A percentile compares a stretch with the other conserved stretches of the same genome.
These are phyloP conservation scores for Russula dissimulans DNA, from an alignment of 768 basidiomycete species.

Conservation along the genomic window DNA sequence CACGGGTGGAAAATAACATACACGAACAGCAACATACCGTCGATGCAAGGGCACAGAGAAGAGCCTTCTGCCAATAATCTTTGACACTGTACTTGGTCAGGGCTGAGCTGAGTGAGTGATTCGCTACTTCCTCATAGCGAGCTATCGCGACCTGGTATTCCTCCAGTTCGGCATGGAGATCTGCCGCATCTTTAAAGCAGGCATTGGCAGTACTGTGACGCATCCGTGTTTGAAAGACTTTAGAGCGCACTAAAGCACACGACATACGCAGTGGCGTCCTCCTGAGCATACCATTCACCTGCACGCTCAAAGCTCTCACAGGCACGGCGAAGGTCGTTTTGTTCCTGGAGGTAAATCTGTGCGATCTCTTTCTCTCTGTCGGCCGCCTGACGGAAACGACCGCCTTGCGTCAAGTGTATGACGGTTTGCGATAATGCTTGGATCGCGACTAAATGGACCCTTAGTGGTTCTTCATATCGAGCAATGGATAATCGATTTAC, in stretches of 20 bases:
- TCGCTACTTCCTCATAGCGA: conserved; percentile 85
- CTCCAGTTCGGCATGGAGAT: conserved; percentile 83
- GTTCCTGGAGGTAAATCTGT: conserved; percentile 82
- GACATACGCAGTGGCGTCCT: conserved; percentile 90
- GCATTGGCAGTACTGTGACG: conserved; percentile 80
- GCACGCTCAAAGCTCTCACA: conserved; percentile 88
- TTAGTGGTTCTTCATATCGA: not conserved
- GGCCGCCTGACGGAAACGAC: conserved; percentile 94
- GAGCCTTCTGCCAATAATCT: conserved; percentile 89
- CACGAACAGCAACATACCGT: conserved; percentile 43
- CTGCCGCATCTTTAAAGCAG: conserved; percentile 94
- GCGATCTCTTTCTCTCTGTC: conserved; percentile 98
- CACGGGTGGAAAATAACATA: not conserved
- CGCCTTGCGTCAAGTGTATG: conserved; percentile 67
- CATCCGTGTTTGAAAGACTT: conserved; percentile 5
- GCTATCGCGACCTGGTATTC: conserved; percentile 79
- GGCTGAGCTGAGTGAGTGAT: conserved; percentile 66
- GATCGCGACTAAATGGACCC: conserved; percentile 60
- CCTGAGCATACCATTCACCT: conserved; percentile 95
- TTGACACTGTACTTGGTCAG: conserved; percentile 98
- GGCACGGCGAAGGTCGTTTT: conserved; percentile 70
- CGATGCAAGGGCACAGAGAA: conserved; percentile 83
- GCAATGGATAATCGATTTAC: conserved; percentile 22
- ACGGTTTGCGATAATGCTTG: conserved; percentile 82
- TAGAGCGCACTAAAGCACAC: not conserved